Percentiles rank a stretch among this genome's conserved stretches.
Conservation (phyloP, 2,329 filamentous ascomycete genomes). For the Plectosphaerella plurivora region DNA sequence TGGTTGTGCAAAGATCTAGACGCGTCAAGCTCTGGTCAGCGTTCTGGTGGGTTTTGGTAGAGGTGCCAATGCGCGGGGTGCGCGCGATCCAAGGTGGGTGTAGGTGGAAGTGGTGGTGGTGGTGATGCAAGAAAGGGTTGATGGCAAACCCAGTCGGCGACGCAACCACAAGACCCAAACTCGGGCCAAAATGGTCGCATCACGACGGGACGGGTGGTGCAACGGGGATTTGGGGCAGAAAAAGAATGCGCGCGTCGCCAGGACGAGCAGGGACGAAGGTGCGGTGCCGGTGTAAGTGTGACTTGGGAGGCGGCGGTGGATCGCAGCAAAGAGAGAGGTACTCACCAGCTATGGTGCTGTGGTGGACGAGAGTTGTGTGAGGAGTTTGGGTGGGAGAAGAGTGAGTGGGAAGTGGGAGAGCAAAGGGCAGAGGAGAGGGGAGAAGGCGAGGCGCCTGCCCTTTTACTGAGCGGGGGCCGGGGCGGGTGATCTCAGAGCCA, state of each 20-base stretch:
- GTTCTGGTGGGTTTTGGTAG: slow-evolving; percentile 14
- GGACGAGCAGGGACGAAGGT: not conserved
- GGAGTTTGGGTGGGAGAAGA: slow-evolving; percentile 50
- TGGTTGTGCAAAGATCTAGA: slow-evolving; percentile 22
- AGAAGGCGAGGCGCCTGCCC: slow-evolving; percentile 38
- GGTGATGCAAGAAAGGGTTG: not conserved
- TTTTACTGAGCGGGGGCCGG: slow-evolving; percentile 49
- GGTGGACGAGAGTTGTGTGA: slow-evolving; percentile 47
- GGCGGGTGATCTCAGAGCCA: slow-evolving; percentile 5
- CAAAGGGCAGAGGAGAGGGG: slow-evolving; percentile 40
- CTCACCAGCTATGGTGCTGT: slow-evolving; percentile 44
- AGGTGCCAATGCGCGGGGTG: not conserved
- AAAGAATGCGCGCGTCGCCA: not conserved
- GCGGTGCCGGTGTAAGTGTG: not conserved
- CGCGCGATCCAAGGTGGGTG: not conserved
- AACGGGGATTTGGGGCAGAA: not conserved
- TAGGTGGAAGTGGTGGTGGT: not conserved
- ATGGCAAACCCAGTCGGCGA: not conserved
- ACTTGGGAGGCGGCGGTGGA: slow-evolving; percentile 33
- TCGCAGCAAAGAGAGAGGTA: slow-evolving; percentile 39
- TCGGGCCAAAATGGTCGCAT: not conserved
- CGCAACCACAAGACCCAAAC: slow-evolving; percentile 1
- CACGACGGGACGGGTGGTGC: not conserved
- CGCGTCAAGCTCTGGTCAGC: slow-evolving; percentile 23
- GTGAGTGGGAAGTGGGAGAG: slow-evolving; percentile 48